These are phyloP conservation scores for Chloroidium sp. DNA, from an alignment of 163 green algal species.

Conservation along the genomic window DNA sequence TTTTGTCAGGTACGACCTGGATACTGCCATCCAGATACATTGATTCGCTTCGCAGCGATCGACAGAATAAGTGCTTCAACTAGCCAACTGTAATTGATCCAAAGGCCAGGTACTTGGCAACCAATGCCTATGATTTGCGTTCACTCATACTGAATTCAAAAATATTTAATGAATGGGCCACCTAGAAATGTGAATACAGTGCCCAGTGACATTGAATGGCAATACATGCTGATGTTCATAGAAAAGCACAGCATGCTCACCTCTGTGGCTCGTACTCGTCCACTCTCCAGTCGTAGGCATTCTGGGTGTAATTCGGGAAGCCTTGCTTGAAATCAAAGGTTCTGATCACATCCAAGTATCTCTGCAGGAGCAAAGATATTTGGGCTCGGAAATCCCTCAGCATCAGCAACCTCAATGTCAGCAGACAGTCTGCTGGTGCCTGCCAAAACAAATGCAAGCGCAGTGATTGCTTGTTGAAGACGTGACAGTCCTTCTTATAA, in stretches of 20 bases:
- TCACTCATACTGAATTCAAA: too few relatives aligned
- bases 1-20: neutral
- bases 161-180: too few relatives aligned
- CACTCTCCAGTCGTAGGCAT: conserved; percentile 50
- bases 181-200: neutral
- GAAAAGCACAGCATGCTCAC: neutral
- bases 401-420: neutral
- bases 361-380: conserved; percentile 4
- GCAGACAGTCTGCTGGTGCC: too few relatives aligned
- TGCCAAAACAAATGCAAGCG: neutral
- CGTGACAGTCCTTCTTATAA: neutral
- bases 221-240: neutral
- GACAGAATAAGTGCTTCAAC: too few relatives aligned
- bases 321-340: conserved; percentile 49
- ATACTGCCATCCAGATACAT: neutral
- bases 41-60: too few relatives aligned
- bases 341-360: conserved; percentile 50
- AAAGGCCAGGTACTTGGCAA: too few relatives aligned
- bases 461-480: neutral
- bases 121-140: too few relatives aligned
- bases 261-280: conserved; percentile 57
- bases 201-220: neutral
- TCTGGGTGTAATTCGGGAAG: conserved; percentile 41
- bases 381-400: too few relatives aligned
- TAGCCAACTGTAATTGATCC: too few relatives aligned